Base-by-base conservation (phyloP, 257 asterid species). In the Ligustrum vulgare region DNA sequence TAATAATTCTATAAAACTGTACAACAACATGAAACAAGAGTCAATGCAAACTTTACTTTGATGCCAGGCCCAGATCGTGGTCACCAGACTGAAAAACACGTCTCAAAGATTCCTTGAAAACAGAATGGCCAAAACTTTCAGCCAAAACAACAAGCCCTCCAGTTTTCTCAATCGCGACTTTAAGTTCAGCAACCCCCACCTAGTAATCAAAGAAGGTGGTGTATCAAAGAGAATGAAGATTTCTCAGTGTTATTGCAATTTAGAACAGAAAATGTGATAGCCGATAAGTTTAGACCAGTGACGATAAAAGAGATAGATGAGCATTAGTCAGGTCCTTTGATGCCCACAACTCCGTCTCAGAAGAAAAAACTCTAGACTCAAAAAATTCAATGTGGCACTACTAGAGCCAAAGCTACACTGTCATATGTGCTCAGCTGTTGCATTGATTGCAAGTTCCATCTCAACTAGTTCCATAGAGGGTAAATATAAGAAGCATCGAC, bases 111-210 rank as follows among this genome's bases (percentile, higher is more conserved):
- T 92, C 98, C 91, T 90, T 94, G 84, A 92, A 94, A 70, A 92
- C 97, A 67, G 96, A 89, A 86, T 94, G 98, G 75, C 98, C 98
- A 83, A 94, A 92, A 85, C 98, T 94, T 89, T 94, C 98, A 68
- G 98, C 95, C 74, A 92, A 89, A 70, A 90, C 98, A 84, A 90
- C 92, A 77, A 94, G 89, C 35, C 98, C 98, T 74, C 98, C 98
- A 67, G 98, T 92, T 86, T 78, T 94, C 78, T 94, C 98, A 76
- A 91, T 83, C 54, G 92, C 97, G 78, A 90, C 88, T 88, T 94
- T 94, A 79, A 92, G 91, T 84, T 94, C 98, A 69, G 98, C 97
- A 81, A 94, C 87, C 74, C 98, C 98, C 76, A 94, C 98, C 98
- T 94, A 77, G 82, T 72, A 75, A 39, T 9, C 22, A 36, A 54